Conservation (phyloP, 495 filamentous ascomycete genomes). For the Pseudoneurospora amorphoporcata region DNA sequence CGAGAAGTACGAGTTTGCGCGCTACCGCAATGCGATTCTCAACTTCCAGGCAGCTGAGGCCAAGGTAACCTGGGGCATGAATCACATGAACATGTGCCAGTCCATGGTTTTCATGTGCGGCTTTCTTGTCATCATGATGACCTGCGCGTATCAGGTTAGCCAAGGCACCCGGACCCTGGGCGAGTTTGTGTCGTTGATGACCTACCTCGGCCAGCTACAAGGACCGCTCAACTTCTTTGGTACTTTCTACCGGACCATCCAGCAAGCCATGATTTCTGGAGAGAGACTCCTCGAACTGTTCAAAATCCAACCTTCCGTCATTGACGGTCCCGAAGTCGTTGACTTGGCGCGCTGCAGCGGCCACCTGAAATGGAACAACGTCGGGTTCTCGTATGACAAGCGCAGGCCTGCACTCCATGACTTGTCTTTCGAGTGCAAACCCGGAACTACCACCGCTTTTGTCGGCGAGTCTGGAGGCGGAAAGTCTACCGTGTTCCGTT, state of each 20-base stretch:
- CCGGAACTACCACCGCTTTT: slow-evolving; percentile 89
- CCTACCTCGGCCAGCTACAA: slow-evolving; percentile 88
- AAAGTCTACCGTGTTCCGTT: slow-evolving; percentile 93
- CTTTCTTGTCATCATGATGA: slow-evolving; percentile 59
- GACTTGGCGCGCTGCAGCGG: slow-evolving; percentile 60
- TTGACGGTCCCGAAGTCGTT: slow-evolving; percentile 45
- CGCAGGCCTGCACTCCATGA: slow-evolving; percentile 79
- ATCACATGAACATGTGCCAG: slow-evolving; percentile 88
- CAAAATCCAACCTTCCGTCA: slow-evolving; percentile 76
- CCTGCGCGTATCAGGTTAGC: slow-evolving; percentile 75
- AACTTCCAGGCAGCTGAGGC: slow-evolving; percentile 83
- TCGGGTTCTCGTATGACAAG: slow-evolving; percentile 82
- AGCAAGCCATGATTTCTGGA: slow-evolving; percentile 93
- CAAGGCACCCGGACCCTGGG: slow-evolving; percentile 60
- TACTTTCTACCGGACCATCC: slow-evolving; percentile 92
- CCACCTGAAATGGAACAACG: slow-evolving; percentile 73
- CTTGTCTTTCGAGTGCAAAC: slow-evolving; percentile 68
- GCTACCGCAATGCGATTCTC: slow-evolving; percentile 68
- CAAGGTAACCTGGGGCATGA: slow-evolving; percentile 76
- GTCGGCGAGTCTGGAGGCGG: slow-evolving; percentile 95
- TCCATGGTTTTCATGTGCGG: slow-evolving; percentile 90
- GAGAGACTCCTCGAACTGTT: slow-evolving; percentile 93
- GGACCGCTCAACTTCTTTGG: slow-evolving; percentile 95
- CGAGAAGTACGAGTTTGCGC: slow-evolving; percentile 82
- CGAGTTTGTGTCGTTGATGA: slow-evolving; percentile 69